These are phyloP conservation scores for Pleoardoris graminearum DNA, from an alignment of 2,329 filamentous ascomycete species.

Conservation along the genomic window DNA sequence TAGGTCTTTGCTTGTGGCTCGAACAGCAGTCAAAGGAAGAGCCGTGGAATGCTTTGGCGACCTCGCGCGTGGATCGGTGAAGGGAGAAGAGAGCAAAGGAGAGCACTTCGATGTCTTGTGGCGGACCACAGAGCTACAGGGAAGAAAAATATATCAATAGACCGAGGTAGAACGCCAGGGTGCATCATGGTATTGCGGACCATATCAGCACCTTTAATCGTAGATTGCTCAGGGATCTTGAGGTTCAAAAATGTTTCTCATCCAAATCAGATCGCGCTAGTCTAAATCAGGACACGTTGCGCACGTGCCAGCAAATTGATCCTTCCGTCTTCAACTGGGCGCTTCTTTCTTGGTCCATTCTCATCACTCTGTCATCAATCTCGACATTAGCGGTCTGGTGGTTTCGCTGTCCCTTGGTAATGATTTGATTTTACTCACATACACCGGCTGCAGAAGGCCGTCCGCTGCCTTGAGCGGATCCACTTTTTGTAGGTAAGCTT, in stretches of 20 bases:
- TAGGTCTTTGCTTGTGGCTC: conserved; percentile 18
- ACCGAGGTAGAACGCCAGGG: too few relatives aligned
- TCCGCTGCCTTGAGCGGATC: too few relatives aligned
- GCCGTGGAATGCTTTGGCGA: conserved; percentile 21
- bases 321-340: background rate
- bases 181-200: too few relatives aligned
- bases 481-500: background rate
- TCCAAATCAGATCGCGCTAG: background rate
- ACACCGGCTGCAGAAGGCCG: too few relatives aligned
- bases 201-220: too few relatives aligned
- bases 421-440: too few relatives aligned
- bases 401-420: too few relatives aligned
- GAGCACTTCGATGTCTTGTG: too few relatives aligned
- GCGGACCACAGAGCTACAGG: too few relatives aligned
- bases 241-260: too few relatives aligned
- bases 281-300: background rate
- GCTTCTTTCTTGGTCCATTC: background rate
- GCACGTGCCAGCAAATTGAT: background rate
- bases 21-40: conserved; percentile 14
- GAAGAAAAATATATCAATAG: too few relatives aligned
- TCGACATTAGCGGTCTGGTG: background rate
- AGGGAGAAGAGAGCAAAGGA: background rate
- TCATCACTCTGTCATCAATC: background rate
- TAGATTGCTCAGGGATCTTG: too few relatives aligned
- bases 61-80: conserved; percentile 7